phyloP scores from a whole-genome alignment of 768 basidiomycete species.

The Phylloporus sp. region DNA sequence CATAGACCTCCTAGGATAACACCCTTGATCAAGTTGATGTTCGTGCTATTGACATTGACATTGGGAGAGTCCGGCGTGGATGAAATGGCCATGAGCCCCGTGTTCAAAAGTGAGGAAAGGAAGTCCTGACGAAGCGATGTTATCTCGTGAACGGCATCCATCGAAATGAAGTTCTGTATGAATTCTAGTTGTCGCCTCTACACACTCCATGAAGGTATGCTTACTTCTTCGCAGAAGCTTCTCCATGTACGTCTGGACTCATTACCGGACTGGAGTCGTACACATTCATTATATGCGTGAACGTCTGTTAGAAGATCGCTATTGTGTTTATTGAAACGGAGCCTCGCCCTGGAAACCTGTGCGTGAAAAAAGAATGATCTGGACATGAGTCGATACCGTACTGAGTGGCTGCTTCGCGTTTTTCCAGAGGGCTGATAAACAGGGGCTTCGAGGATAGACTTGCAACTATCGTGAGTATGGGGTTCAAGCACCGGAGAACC shows the following conservation, averaged over 20 bases:
- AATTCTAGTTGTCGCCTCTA: neutral
- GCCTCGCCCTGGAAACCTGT: slow-evolving; percentile 54
- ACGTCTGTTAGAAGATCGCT: slow-evolving; percentile 86
- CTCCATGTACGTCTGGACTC: slow-evolving; percentile 44
- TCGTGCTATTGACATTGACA: slow-evolving; percentile 62
- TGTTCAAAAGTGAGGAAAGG: slow-evolving; percentile 58
- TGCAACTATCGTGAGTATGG: slow-evolving; percentile 78
- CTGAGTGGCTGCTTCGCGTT: slow-evolving; percentile 75
- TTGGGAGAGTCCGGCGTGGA: slow-evolving; percentile 43
- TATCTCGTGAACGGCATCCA: slow-evolving; percentile 70
- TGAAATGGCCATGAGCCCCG: slow-evolving; percentile 60
- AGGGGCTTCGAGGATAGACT: slow-evolving; percentile 84
- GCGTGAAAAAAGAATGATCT: neutral
- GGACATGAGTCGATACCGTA: slow-evolving; percentile 31
- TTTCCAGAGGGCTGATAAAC: slow-evolving; percentile 78
- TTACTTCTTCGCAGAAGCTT: slow-evolving; percentile 70
- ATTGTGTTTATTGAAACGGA: slow-evolving; percentile 61
- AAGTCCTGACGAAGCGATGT: slow-evolving; percentile 76
- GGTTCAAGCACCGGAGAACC: slow-evolving; percentile 79
- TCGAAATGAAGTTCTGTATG: slow-evolving; percentile 77
- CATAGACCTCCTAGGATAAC: slow-evolving; percentile 85
- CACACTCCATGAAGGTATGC: neutral
- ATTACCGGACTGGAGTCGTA: slow-evolving; percentile 46
- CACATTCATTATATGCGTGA: slow-evolving; percentile 67
- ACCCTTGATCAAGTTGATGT: slow-evolving; percentile 77